Evolutionary conservation across 441 rosid species (phyloP), one percentile per base, ranked within the genome.

Genomic region (Pelargonium fulgidum): DNA sequence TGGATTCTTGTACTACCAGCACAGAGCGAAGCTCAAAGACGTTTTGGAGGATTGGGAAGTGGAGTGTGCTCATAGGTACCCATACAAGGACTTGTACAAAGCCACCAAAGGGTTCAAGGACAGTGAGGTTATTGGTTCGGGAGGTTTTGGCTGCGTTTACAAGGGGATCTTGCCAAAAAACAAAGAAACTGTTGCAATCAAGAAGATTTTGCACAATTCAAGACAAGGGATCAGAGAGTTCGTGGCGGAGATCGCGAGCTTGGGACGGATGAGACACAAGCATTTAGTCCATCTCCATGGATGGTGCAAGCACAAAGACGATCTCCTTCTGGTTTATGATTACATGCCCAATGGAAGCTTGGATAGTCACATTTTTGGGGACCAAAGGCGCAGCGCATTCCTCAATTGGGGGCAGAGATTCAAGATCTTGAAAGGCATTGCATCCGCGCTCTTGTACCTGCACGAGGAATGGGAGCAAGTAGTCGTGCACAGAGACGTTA

Each of bases 401-500:
- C 70, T 82, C 1, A 79, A 72, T 67, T 84, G 85, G 87, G 70
- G 72, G 7, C 81, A 81, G 59, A 79, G 83, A 26, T 77, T 74
- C 24, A 52, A 62, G 3, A 68, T 85, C 68, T 74, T 85, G 33
- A 81, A 82, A 70, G 88, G 86, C 0, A 77, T 79, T 2, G 85
- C 86, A 10, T 70, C 80, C 3, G 85, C 85, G 13, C 76, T 85
- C 29, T 26, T 72, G 5, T 81, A 85, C 68, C 68, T 77, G 2
- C 79, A 76, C 41, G 79, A 77, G 77, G 78, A 76, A 48, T 82
- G 85, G 85, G 76, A 76, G 62, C 77, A 72, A 68, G 83, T 72
- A 7, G 84, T 84, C n/a, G 69, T 85, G 24, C 88, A 81, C 14
- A 72, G 88, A 73, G 86, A 85, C 70, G 70, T 85, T 1, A 84